phyloP scores from a whole-genome alignment of 2,329 filamentous ascomycete species.

The Stagonosporopsis vannaccii region DNA sequence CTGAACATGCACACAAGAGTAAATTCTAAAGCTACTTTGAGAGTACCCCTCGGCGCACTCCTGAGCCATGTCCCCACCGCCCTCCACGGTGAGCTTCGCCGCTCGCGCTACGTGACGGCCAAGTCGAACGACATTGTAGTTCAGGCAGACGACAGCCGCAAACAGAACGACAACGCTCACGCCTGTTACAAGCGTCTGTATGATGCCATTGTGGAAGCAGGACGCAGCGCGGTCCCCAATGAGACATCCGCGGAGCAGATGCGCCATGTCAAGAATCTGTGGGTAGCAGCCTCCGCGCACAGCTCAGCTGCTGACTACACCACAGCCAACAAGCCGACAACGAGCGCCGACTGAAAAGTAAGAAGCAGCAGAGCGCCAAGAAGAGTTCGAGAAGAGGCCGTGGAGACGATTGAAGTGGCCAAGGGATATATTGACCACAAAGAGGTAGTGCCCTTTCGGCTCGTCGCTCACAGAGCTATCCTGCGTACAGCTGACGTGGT shows the following conservation, averaged over 20 bases:
- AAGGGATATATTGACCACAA: slow-evolving; percentile 11
- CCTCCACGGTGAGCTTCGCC: slow-evolving; percentile 60
- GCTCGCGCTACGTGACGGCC: slow-evolving; percentile 63
- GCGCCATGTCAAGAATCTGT: slow-evolving; percentile 63
- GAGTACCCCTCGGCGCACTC: slow-evolving; percentile 61
- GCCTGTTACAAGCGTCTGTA: slow-evolving; percentile 66
- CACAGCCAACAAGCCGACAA: slow-evolving; percentile 64
- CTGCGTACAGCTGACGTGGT: slow-evolving; percentile 30
- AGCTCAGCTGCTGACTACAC: slow-evolving; percentile 29
- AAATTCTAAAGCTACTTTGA: slow-evolving; percentile 71
- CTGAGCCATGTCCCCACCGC: slow-evolving; percentile 62
- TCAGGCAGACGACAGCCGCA: slow-evolving; percentile 69
- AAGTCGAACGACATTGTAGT: slow-evolving; percentile 64
- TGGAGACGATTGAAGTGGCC: slow-evolving; percentile 38
- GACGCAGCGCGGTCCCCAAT: slow-evolving; percentile 62
- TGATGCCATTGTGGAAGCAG: slow-evolving; percentile 61
- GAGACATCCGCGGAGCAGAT: slow-evolving; percentile 65
- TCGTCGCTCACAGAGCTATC: slow-evolving; percentile 4
- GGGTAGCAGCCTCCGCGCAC: slow-evolving; percentile 33
- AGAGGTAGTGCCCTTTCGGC: slow-evolving; percentile 9
- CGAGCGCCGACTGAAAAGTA: slow-evolving; percentile 63
- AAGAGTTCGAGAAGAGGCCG: slow-evolving; percentile 61
- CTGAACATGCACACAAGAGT: slow-evolving; percentile 60
- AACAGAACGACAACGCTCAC: slow-evolving; percentile 66
- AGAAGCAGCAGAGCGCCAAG: slow-evolving; percentile 69